Base-by-base conservation (phyloP, 176 grass and related monocot species). In the Saccharum officinarum region DNA sequence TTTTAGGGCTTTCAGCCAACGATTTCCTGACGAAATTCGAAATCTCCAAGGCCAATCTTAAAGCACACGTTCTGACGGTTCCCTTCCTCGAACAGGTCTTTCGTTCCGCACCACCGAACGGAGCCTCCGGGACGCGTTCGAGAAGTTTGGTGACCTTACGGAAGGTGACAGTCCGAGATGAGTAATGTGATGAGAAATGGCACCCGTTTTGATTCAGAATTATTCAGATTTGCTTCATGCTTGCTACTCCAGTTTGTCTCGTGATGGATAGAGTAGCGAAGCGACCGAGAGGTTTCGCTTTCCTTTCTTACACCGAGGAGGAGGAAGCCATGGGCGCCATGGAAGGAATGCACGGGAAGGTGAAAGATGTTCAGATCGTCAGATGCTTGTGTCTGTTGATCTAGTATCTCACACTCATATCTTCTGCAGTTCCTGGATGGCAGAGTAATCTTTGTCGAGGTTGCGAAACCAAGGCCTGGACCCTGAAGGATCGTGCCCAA, bases 331-430 rank as follows among this genome's bases (percentile, higher is more conserved):
- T 52, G 72, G 75, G 78, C 25, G 91, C 89, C 79, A 92, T 92
- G 12, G 79, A 94, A 85, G 91, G 87, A 34, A 94, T 94, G 94
- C 91, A 97, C 30, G 94, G 94, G 17, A 97, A 91, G 94, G 94
- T 97, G 73, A 89, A 77, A 73, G n/a, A 17, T 44, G 18, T 44
- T 12, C 70, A 14, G 22, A 67, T 25, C 34, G 34, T 69, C 25
- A 46, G n/a, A 46, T 28, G 12, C 6, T 73, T 10, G 7, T 15
- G 33, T 66, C 2, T 34, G 77, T 64, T 47, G 45, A 47, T 47
- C 12, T 67, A 49, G 47, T 25, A 44, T 36, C 36, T 77, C 10
- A 64, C 77, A 61, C 17, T 37, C 42, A 28, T 16, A 10, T 83
- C 50, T 31, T 77, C 45, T 12, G 55, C 79, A 97, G 92, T 97